Evolutionary conservation across 768 basidiomycete species (phyloP).

Genomic region (Mrakia gelida): DNA sequence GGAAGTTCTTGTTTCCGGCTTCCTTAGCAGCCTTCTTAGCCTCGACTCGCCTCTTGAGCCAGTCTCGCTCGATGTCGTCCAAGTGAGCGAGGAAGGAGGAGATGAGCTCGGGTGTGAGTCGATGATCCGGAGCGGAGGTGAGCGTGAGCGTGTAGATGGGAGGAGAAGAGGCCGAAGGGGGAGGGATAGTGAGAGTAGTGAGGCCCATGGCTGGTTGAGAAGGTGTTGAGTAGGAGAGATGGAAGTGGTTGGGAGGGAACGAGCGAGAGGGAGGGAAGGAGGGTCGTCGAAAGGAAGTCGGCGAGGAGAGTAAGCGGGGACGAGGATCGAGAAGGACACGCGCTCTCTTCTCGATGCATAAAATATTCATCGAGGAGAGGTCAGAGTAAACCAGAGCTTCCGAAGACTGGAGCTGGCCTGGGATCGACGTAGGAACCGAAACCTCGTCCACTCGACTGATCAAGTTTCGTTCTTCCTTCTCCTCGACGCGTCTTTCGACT

Average conservation of each 20-base stretch:
- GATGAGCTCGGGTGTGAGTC: conserved; percentile 44
- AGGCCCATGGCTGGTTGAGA: conserved; percentile 3
- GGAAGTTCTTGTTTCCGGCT: conserved; percentile 34
- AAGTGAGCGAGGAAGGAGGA: conserved; percentile 38
- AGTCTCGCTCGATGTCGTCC: conserved; percentile 44
- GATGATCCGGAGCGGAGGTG: conserved; percentile 44
- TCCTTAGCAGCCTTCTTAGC: conserved; percentile 21
- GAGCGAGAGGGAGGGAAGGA: neutral
- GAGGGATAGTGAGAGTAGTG: conserved; percentile 7
- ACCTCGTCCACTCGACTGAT: too few species aligned
- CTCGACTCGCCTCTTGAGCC: conserved; percentile 36
- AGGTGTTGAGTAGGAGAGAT: neutral
- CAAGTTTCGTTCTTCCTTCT: too few species aligned
- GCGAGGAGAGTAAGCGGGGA: too few species aligned
- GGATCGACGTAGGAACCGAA: too few species aligned
- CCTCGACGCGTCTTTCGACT: neutral
- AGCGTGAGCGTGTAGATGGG: conserved; percentile 41
- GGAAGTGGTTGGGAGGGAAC: neutral
- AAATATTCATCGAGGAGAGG: too few species aligned
- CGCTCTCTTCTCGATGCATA: too few species aligned
- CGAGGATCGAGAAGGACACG: too few species aligned
- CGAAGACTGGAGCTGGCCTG: too few species aligned
- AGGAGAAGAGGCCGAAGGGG: neutral
- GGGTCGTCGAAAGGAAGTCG: too few species aligned
- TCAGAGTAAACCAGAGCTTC: too few species aligned